Base-by-base conservation (phyloP, 331 rosid species). In the Cydonia oblonga region DNA sequence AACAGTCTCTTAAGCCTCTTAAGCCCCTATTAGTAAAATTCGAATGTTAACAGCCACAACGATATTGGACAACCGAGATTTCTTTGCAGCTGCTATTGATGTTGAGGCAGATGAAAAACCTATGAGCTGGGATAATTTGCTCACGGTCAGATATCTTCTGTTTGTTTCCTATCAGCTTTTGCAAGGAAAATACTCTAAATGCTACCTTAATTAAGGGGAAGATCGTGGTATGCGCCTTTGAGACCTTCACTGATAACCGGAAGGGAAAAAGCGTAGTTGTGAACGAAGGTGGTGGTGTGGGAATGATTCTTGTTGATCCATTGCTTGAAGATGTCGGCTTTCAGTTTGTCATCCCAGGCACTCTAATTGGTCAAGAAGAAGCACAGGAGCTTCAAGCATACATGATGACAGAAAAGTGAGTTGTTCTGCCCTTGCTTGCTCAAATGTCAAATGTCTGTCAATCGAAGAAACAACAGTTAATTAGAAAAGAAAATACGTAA, bases 241-340 rank as follows among this genome's bases (percentile, higher is more conserved):
- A 88, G 80, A 52, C n/a, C 23, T 18, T 81, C 59, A 40, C 22
- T 7, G 91, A 86, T 79, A 28, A 71, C 52, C 81, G 87, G 57
- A 6, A 0, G 69, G 60, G 70, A 29, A 90, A 81, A 79, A 75
- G 90, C 71, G 38, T 38, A 18, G 16, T 28, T 58, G 60, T 85
- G 78, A 78, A 38, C 77, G 70, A 86, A 73, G 92, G 90, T 65
- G 92, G 89, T 49, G 95, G 87, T 24, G 87, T 86, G 71, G 92
- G 96, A 73, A 83, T 86, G 89, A 88, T 88, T 72, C 89, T 85
- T 29, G 83, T 86, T 59, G 96, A 90, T 74, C 84, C 89, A 66
- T 72, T 74, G 63, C 76, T 84, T 44, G 83, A 79, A 81, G 87
- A 85, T 16, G 32, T 88, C 49, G 90, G 88, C 58, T 88, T 83